Conservation (phyloP, 2,329 filamentous ascomycete species). For the Penicillium capsulatum region DNA sequence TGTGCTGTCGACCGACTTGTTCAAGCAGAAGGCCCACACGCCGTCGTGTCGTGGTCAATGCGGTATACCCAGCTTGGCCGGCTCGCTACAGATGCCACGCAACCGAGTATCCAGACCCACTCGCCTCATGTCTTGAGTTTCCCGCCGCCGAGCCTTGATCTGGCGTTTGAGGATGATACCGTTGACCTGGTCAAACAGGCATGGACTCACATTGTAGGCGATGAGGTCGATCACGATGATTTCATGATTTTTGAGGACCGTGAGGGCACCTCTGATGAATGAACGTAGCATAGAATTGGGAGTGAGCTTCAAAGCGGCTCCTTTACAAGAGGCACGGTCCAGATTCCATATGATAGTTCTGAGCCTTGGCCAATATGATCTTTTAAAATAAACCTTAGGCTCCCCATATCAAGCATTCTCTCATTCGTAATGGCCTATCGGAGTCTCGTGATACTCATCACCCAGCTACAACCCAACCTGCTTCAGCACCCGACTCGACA, state of each 20-base stretch:
- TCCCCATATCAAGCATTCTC: too few species aligned
- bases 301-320: too few species aligned
- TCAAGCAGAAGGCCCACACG: slow-evolving; percentile 30
- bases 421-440: too few species aligned
- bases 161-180: slow-evolving; percentile 69
- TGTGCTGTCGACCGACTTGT: slow-evolving; percentile 43
- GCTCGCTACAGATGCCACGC: slow-evolving; percentile 12
- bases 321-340: too few species aligned
- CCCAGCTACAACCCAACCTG: too few species aligned
- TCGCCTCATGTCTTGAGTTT: slow-evolving; percentile 54
- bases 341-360: too few species aligned
- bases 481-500: too few species aligned
- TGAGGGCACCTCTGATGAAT: slow-evolving; percentile 57
- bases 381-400: too few species aligned
- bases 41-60: slow-evolving; percentile 50
- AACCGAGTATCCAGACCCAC: slow-evolving; percentile 16
- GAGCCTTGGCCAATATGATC: too few species aligned
- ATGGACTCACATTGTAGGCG: slow-evolving; percentile 63
- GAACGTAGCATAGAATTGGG: slow-evolving; percentile 17
- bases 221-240: slow-evolving; percentile 46
- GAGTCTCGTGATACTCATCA: too few species aligned
- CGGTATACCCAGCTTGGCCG: slow-evolving; percentile 49
- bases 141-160: slow-evolving; percentile 56
- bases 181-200: slow-evolving; percentile 63
- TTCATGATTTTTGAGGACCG: slow-evolving; percentile 80